Base-by-base conservation (phyloP, 75 land plant genomes). In the Adiantum capillusveneris region DNA sequence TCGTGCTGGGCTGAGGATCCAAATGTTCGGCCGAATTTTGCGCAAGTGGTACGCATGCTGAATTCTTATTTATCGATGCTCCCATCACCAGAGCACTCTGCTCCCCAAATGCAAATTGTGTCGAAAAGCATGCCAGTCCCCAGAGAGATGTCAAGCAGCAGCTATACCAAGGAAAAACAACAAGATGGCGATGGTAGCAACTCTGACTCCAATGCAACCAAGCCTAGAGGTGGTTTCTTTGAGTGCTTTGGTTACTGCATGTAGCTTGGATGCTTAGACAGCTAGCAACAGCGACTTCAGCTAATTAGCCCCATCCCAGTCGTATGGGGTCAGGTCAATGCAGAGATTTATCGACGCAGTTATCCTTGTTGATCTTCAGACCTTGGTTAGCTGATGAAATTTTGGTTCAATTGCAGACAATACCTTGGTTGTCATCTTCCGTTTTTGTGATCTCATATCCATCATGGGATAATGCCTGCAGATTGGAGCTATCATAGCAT, bases 1-100 rank as follows among this genome's bases (percentile, higher is more conserved):
- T 80, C 81, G 3, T 84, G 87, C 57, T 84, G 87, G 87, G 75
- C 78, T 11, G 75, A 77, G 53, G 78, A 84, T 42, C 87, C 84
- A 28, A 62, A 71, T 19, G 50, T 56, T 11, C 66, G 84, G 16
- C 87, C 87, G 12, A 75, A 77, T 44, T 84, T 84, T 53, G 54
- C 46, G 0, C 72, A 84, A 57, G 70, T 84, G 49, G 76, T 78
- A 14, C 13, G 52, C 11, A 60, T 68, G 74, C 69, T 82, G 56
- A 65, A 62, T 14, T 31, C 75, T 9, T 73, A 56, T 53, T 76
- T 71, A 11, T 60, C 45, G 26, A 50, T 70, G 2, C 75, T 76
- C 18, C 60, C 65, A 26, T 53, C 44, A 17, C 63, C 77, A 20
- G 73, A 60, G 28, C 25, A 53, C 13, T 25, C 55, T 53, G 55